Conservation (phyloP, 768 basidiomycete species). For the Leccinum fibrillosum region DNA sequence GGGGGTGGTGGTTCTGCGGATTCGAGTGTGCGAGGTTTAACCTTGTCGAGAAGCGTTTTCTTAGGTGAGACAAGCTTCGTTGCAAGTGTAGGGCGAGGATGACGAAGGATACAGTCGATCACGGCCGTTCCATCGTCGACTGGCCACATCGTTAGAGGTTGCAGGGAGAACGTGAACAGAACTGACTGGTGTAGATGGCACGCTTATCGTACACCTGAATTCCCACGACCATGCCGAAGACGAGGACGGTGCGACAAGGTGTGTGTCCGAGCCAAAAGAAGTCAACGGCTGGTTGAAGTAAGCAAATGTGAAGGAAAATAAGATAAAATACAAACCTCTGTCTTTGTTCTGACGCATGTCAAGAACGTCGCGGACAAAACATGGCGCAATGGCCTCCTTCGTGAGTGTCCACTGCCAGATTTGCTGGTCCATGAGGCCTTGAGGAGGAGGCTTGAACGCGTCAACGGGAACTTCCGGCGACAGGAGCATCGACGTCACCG, state of each 20-base stretch:
- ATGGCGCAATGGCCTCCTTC: conserved; percentile 51
- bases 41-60: conserved; percentile 14
- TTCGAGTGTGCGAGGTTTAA: not conserved
- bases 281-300: conserved; percentile 40
- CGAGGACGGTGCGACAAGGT: conserved; percentile 61
- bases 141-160: conserved; percentile 24
- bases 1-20: conserved; percentile 30
- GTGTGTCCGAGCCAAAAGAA: conserved; percentile 71
- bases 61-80: conserved; percentile 12
- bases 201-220: conserved; percentile 57
- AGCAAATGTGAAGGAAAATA: not conserved
- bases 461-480: too few relatives aligned
- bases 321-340: conserved; percentile 28
- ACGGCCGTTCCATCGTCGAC: conserved; percentile 79
- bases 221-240: conserved; percentile 66
- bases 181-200: conserved; percentile 54
- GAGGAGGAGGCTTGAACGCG: not conserved
- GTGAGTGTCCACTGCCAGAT: conserved; percentile 54
- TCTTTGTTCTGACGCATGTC: conserved; percentile 38
- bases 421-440: conserved; percentile 13
- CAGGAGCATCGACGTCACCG: too few relatives aligned
- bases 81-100: conserved; percentile 29
- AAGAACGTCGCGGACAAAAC: conserved; percentile 52
- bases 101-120: conserved; percentile 59
- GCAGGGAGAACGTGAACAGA: not conserved